Evolutionary conservation across 768 basidiomycete species (phyloP), one percentile per base, ranked within the genome.

Genomic region (Pisolithus sp.): DNA sequence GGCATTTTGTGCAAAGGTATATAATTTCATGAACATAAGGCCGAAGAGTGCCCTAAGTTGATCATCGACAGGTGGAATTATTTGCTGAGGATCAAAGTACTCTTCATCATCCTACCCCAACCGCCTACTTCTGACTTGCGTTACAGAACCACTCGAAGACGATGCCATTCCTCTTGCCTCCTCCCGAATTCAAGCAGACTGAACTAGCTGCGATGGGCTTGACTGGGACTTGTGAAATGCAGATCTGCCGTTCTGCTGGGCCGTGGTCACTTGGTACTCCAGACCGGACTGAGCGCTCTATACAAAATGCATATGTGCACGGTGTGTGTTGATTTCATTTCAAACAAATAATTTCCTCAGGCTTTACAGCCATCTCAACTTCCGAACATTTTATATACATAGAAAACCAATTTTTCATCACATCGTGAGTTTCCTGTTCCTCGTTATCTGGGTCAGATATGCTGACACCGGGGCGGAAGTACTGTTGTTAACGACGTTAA

Each of bases 371-470:
- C 9, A 96, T 96, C 49, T 85, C 94, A 62, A 73, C 89, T 62
- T 94, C 93, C 23, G 93, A 97, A 59, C 93, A 96, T 63, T 99
- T 98, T 63, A 89, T 99, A 31, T 99, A 99, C 71, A 96, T 99
- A 56, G 95, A 97, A 65, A 93, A 93, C 58, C 90, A 93, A 64
- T 93, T 92, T 62, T 92, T 93, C 68, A 89, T 93, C 56, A 85
- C 88, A 1, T 90, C 88, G 89, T 91, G 67, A 64, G 87, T 55
- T 46, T 39, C 5, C 21, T 20, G 15, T 10, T 40, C 38, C n/a
- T 38, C 12, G 34, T 34, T 23, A 6, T 34, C 38, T 12, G 40
- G 4, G 12, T 15, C 17, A 31, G 47, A 42, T 47, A 46, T 28
- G 49, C 23, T 30, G 24, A 31, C 43, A 21, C 54, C 20, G 47